Conservation (phyloP, 345 rosid genomes). For the Syzygium oleosum region DNA sequence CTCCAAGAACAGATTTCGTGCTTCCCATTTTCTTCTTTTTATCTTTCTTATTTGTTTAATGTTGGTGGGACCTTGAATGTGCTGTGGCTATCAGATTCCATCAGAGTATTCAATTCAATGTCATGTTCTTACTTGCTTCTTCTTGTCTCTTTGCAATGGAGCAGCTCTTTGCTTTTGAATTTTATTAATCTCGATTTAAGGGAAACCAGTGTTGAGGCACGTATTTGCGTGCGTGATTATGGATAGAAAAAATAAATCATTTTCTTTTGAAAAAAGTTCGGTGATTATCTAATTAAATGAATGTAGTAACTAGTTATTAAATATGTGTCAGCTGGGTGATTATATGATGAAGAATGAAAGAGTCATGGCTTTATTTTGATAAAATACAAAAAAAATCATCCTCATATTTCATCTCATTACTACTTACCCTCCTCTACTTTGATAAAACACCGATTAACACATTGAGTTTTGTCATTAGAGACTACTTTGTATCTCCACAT, state of each 20-base stretch:
- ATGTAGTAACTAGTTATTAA: background rate
- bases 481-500: background rate
- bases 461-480: background rate
- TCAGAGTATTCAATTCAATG: background rate
- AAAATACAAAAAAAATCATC: background rate
- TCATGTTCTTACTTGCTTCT: background rate
- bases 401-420: background rate
- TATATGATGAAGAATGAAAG: background rate
- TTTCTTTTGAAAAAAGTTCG: background rate
- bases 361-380: background rate
- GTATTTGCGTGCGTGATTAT: background rate
- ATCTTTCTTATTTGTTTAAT: background rate
- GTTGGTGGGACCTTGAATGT: background rate
- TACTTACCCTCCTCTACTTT: background rate
- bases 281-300: background rate
- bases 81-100: background rate
- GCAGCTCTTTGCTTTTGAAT: background rate
- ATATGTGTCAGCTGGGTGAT: background rate
- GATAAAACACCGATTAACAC: background rate
- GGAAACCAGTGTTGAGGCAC: background rate
- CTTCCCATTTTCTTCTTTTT: background rate
- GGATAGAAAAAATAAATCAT: background rate
- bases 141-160: background rate
- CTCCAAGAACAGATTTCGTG: background rate
- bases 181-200: background rate